These are phyloP conservation scores for Acanthamoeba healyi DNA, from an alignment of 208 protist genomes.

Conservation along the genomic window DNA sequence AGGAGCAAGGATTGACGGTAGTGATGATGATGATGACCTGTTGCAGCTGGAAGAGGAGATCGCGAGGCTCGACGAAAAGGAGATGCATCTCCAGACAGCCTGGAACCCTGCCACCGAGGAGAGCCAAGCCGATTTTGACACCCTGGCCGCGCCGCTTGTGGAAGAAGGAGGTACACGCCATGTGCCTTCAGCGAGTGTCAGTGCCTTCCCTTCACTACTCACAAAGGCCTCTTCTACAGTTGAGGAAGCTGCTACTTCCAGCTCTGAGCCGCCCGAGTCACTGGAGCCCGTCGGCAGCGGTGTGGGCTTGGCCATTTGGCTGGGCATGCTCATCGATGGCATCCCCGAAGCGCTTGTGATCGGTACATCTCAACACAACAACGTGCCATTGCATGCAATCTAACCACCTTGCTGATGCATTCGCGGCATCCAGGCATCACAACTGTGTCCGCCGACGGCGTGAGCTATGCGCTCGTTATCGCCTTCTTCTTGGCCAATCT, in stretches of 20 bases:
- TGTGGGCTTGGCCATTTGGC: neutral
- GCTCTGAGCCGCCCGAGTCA: neutral
- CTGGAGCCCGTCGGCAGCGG: neutral
- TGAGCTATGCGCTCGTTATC: neutral
- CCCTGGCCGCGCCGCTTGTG: neutral
- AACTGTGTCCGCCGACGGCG: neutral
- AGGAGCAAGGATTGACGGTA: no score
- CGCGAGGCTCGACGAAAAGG: neutral
- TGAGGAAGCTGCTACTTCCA: neutral
- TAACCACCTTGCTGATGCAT: neutral
- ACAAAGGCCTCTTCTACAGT: neutral
- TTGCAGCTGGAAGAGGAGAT: constrained; percentile 1
- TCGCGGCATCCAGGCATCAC: neutral
- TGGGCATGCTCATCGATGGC: constrained; percentile 21
- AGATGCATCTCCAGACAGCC: neutral
- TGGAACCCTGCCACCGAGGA: neutral
- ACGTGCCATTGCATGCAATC: neutral
- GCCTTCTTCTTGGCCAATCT: constrained; percentile 56
- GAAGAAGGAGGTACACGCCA: neutral
- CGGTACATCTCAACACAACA: neutral
- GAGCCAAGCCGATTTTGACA: neutral
- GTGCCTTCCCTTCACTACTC: neutral
- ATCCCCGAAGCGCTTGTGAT: constrained; percentile 7
- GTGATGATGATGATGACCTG: no score
- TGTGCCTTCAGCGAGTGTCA: neutral